phyloP scores from a whole-genome alignment of 805 yeast genomes.

The Ogataea thermomethanolica region DNA sequence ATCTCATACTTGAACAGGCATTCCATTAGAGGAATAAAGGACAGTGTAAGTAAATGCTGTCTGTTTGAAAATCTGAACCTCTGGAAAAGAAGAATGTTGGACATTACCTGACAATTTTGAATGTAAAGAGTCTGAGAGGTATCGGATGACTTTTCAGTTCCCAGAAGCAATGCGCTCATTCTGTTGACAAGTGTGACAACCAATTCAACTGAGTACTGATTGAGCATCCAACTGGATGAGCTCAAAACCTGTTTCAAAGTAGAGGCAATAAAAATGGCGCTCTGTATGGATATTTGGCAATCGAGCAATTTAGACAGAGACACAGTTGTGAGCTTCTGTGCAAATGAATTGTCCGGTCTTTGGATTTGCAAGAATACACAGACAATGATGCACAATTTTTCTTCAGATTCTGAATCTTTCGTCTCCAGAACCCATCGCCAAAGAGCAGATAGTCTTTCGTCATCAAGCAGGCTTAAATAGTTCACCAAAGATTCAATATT shows the following conservation, averaged over 20 bases:
- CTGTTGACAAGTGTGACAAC: slow-evolving; percentile 25
- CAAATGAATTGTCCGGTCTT: not conserved
- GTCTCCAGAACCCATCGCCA: slow-evolving; percentile 14
- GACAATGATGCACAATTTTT: slow-evolving; percentile 1
- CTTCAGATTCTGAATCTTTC: not conserved
- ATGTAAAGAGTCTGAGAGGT: slow-evolving; percentile 30
- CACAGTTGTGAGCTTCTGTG: slow-evolving; percentile 26
- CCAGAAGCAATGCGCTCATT: slow-evolving; percentile 11
- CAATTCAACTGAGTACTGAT: slow-evolving; percentile 65
- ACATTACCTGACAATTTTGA: slow-evolving; percentile 45
- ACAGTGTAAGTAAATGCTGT: slow-evolving; percentile 58
- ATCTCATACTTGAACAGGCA: slow-evolving; percentile 34
- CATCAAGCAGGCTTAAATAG: slow-evolving; percentile 9
- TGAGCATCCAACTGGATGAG: slow-evolving; percentile 53
- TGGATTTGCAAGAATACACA: slow-evolving; percentile 6
- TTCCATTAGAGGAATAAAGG: slow-evolving; percentile 50
- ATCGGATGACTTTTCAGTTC: slow-evolving; percentile 12
- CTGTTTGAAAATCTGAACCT: slow-evolving; percentile 68
- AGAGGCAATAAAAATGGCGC: not conserved
- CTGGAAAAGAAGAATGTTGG: slow-evolving; percentile 63
- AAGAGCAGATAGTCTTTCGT: not conserved
- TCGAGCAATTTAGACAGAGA: slow-evolving; percentile 31
- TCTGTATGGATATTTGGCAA: not conserved
- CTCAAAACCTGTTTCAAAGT: slow-evolving; percentile 42
- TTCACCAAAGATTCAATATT: slow-evolving; percentile 4